Conservation (phyloP, 495 filamentous ascomycete genomes). For the Neurospora hispaniola region DNA sequence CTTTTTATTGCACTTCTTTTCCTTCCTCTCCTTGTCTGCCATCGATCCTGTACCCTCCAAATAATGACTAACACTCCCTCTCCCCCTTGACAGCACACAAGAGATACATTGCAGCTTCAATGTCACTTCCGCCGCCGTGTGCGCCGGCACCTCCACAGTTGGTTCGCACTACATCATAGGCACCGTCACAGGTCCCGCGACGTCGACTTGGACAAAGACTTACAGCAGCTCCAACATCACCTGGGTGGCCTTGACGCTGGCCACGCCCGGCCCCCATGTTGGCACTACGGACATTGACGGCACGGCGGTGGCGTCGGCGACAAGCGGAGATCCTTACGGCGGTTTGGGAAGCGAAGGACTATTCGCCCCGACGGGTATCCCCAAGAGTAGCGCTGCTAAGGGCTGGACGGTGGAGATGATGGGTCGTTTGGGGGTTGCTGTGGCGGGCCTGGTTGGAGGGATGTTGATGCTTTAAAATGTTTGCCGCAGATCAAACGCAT, state of each 20-base stretch:
- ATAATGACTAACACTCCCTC: not conserved
- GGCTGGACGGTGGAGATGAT: not conserved
- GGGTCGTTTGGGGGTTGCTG: not conserved
- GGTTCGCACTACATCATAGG: constrained; percentile 17
- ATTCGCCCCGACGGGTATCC: not conserved
- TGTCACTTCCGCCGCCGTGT: constrained; percentile 26
- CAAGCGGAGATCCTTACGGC: constrained; percentile 2
- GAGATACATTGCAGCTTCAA: constrained; percentile 23
- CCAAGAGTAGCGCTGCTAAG: constrained; percentile 6
- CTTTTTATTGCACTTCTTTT: not conserved
- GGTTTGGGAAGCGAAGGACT: constrained; percentile 4
- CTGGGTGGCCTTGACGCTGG: constrained; percentile 30
- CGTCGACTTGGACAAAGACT: constrained; percentile 23
- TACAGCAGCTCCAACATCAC: constrained; percentile 19
- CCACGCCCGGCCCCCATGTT: constrained; percentile 15
- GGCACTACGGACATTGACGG: constrained; percentile 15
- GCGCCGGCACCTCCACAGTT: constrained; percentile 26
- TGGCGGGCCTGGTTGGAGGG: not conserved
- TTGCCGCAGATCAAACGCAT: not conserved
- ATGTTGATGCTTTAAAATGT: not conserved
- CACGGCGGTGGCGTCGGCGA: constrained; percentile 7
- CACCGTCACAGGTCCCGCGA: constrained; percentile 20
- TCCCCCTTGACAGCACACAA: constrained; percentile 18
- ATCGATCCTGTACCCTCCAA: not conserved
- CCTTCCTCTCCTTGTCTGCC: not conserved